Evolutionary conservation across 1,284 basidiomycete species (phyloP), one percentile per base, ranked within the genome.

Genomic region (Leccinum insolens): DNA sequence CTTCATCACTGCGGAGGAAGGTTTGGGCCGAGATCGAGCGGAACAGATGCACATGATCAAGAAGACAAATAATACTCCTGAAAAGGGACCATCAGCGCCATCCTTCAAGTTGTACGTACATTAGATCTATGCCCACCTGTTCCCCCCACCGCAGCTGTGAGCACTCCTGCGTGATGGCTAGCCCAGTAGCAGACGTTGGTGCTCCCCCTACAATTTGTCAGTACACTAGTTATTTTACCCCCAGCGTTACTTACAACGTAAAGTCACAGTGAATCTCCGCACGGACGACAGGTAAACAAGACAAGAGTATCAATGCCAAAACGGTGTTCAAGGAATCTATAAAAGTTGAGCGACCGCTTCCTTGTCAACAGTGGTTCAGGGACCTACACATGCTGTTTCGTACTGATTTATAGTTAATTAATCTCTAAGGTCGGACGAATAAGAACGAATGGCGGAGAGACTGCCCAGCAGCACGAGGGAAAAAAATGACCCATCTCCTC

Each of bases 111-210:
- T 5, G 9, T 14, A 17, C 22, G n/a, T 11, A 34, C 22, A 52
- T 7, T 20, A 14, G 4, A 46, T 55, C 20, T 3, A 31, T 37
- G 39, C 64, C 14, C 58, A 73, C 71, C 65, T 39, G 41, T 20
- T 55, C 61, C 67, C 8, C 66, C 52, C 8, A 44, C 11, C 15
- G 31, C 15, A 15, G 67, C 65, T 9, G 63, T 9, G 3, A 9
- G 9, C 3, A 72, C 17, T 2, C 67, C 64, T 7, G 34, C 34
- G n/a, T 73, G 63, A 7, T 9, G 17, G 17, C 11, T 52, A 8
- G 28, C 34, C 73, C 67, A 72, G 39, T 46, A 58, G n/a, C 70
- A 73, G 31, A 74, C 6, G 9, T 72, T 62, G 5, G 41, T 63
- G 20, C 39, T 52, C 2, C 25, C 34, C 60, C 66, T 75, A 7